A percentile compares a stretch with the other conserved stretches of the same genome.
Evolutionary conservation across 169 alveolate species (phyloP).

Genomic region (Plasmodium sp.): DNA sequence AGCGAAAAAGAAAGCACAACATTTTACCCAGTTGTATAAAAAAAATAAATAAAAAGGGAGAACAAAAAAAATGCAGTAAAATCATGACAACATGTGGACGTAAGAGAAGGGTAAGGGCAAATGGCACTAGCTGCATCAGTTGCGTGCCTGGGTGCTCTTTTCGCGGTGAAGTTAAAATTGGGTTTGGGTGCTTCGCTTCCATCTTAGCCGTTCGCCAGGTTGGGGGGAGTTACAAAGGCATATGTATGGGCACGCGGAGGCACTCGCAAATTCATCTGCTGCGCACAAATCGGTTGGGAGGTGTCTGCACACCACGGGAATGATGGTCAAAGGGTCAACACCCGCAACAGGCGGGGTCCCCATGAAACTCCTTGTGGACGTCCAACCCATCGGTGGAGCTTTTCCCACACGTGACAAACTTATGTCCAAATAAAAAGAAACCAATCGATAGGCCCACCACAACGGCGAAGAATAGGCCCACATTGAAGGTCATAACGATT

Average conservation of each 20-base stretch:
- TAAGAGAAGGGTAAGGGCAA: not conserved
- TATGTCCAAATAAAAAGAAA: constrained; percentile 75
- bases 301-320: not conserved
- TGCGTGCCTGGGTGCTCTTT: not conserved
- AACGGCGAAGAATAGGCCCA: constrained; percentile 79
- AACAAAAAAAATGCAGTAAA: not conserved
- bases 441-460: constrained; percentile 81
- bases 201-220: not conserved
- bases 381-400: constrained; percentile 3
- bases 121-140: not conserved
- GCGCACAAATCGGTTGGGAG: not conserved
- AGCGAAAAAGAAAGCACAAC: not conserved
- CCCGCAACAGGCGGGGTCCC: constrained; percentile 73
- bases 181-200: not conserved
- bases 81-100: not conserved
- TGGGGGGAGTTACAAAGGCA: not conserved
- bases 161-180: not conserved
- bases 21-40: not conserved
- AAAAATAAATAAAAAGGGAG: not conserved
- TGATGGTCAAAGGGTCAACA: constrained; percentile 7
- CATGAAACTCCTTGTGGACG: constrained; percentile 40
- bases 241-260: not conserved
- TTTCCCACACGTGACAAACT: constrained; percentile 22
- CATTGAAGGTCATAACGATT: constrained; percentile 84
- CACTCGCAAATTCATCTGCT: not conserved